Evolutionary conservation across 805 yeast genomes (phyloP).

Genomic region (Nakazawaea molendinolei): DNA sequence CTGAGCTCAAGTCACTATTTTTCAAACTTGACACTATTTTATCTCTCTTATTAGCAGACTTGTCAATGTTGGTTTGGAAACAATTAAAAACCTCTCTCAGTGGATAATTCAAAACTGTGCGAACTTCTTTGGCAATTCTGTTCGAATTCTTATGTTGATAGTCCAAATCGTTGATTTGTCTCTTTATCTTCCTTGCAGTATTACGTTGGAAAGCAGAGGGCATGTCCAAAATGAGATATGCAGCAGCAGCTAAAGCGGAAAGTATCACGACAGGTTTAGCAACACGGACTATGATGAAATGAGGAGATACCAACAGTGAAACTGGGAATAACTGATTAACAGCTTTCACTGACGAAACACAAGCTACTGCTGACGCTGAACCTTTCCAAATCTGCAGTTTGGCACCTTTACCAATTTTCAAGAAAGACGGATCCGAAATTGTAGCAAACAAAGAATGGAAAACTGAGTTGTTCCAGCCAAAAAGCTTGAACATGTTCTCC

Average conservation of each 20-base stretch:
- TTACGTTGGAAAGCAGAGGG: conserved; percentile 88
- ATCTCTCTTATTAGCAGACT: conserved; percentile 50
- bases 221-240: conserved; percentile 69
- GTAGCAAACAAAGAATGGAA: conserved; percentile 20
- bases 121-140: conserved; percentile 74
- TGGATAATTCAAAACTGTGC: conserved; percentile 76
- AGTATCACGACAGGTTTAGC: conserved; percentile 47
- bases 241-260: conserved; percentile 44
- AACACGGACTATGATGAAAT: conserved; percentile 37
- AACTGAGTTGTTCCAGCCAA: conserved; percentile 25
- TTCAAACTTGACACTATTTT: conserved; percentile 44
- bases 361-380: conserved; percentile 23
- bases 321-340: conserved; percentile 31
- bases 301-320: conserved; percentile 30
- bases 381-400: conserved; percentile 22
- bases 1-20: conserved; percentile 48
- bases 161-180: conserved; percentile 58
- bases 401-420: conserved; percentile 19
- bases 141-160: conserved; percentile 74
- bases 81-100: conserved; percentile 71
- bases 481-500: conserved; percentile 47
- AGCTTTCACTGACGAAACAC: conserved; percentile 14
- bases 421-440: conserved; percentile 21
- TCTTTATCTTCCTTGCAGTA: conserved; percentile 62
- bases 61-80: conserved; percentile 61